A percentile compares a stretch with the other conserved stretches of the same genome.
Evolutionary conservation across 768 basidiomycete genomes (phyloP).

Genomic region (Leccinum fibrillosum): DNA sequence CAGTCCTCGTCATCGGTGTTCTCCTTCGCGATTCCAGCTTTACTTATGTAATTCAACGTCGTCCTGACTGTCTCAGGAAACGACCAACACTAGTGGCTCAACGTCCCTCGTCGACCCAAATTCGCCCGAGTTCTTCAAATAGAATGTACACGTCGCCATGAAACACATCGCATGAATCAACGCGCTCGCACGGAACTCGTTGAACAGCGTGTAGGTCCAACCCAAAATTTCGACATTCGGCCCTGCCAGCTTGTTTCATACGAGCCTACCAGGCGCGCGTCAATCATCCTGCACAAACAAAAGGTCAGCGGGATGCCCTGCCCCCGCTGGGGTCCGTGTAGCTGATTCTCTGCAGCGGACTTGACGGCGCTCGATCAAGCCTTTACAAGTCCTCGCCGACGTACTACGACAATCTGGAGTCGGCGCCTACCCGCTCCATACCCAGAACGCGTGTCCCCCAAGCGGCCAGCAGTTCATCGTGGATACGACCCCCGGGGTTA

Average conservation of each 20-base stretch:
- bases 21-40: constrained; percentile 14
- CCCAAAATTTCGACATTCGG: too few species aligned
- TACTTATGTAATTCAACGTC: constrained; percentile 3
- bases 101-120: constrained; percentile 44
- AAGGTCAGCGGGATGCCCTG: constrained; percentile 36
- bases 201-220: neutral
- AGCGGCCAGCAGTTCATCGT: constrained; percentile 47
- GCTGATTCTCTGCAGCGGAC: constrained; percentile 31
- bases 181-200: constrained; percentile 36
- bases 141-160: constrained; percentile 47
- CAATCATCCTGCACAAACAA: constrained; percentile 47
- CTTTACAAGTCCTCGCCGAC: too few species aligned
- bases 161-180: constrained; percentile 51
- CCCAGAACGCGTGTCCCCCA: constrained; percentile 6
- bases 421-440: constrained; percentile 57
- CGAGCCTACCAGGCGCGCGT: constrained; percentile 53
- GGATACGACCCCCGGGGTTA: constrained; percentile 41
- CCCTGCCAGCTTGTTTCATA: too few species aligned
- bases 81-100: constrained; percentile 2
- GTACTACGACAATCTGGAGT: constrained; percentile 32
- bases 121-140: constrained; percentile 60
- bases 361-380: too few species aligned
- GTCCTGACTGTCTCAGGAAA: constrained; percentile 25
- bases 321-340: neutral
- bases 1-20: constrained; percentile 15